Evolutionary conservation across 495 filamentous ascomycete genomes (phyloP).

Genomic region (Platismatia glauca): DNA sequence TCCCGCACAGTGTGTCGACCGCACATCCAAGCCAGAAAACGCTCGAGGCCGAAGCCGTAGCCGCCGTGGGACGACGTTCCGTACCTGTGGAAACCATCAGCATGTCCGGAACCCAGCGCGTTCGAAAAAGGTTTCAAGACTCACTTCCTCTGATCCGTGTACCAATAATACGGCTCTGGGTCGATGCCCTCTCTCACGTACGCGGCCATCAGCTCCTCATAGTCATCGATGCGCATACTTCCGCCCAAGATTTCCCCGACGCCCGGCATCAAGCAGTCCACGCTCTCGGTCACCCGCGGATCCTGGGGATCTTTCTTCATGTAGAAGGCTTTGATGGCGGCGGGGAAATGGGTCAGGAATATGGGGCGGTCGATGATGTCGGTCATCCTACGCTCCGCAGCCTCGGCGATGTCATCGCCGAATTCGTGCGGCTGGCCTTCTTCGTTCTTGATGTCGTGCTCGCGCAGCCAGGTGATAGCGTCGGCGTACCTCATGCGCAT

Average conservation of each 20-base stretch:
- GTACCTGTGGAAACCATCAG: slow-evolving; percentile 53
- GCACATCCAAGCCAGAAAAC: slow-evolving; percentile 95
- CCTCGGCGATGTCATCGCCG: slow-evolving; percentile 97
- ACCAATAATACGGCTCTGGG: slow-evolving; percentile 92
- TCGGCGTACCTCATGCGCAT: slow-evolving; percentile 90
- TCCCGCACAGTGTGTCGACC: slow-evolving; percentile 86
- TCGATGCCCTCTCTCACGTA: slow-evolving; percentile 83
- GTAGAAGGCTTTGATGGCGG: slow-evolving; percentile 98
- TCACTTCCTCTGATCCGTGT: slow-evolving; percentile 95
- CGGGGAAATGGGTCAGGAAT: slow-evolving; percentile 94
- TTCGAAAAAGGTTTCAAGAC: slow-evolving; percentile 29
- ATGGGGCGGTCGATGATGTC: slow-evolving; percentile 92
- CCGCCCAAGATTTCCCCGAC: slow-evolving; percentile 97
- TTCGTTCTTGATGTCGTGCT: slow-evolving; percentile 86
- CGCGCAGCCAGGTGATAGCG: slow-evolving; percentile 85
- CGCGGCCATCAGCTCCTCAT: slow-evolving; percentile 83
- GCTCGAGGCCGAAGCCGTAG: slow-evolving; percentile 90
- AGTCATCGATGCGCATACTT: slow-evolving; percentile 89
- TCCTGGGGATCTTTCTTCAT: slow-evolving; percentile 89
- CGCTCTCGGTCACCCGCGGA: slow-evolving; percentile 85
- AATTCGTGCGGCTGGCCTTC: slow-evolving; percentile 83
- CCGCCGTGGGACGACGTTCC: slow-evolving; percentile 90
- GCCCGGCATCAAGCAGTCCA: slow-evolving; percentile 92
- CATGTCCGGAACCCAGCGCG: slow-evolving; percentile 3
- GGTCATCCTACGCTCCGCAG: slow-evolving; percentile 93